Percentiles rank a stretch among this genome's conserved stretches.
phyloP scores from a whole-genome alignment of 768 basidiomycete species.

The Serpula lacrymans region DNA sequence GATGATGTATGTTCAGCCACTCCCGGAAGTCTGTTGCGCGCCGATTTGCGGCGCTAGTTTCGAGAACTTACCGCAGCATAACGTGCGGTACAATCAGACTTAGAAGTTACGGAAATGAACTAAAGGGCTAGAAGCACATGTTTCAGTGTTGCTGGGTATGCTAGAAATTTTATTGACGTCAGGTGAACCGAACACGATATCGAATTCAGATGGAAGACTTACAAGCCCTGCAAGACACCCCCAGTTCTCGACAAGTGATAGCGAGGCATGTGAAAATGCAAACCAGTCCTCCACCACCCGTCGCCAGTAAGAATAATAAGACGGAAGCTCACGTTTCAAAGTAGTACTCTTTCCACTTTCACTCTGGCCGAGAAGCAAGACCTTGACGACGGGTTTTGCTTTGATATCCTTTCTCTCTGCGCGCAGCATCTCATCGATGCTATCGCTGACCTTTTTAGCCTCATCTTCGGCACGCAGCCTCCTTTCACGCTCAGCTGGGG shows the following conservation, averaged over 20 bases:
- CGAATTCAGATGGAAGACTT: not conserved
- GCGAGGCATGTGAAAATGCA: not conserved
- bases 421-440: constrained; percentile 76
- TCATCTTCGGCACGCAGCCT: constrained; percentile 66
- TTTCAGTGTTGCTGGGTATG: too few species aligned
- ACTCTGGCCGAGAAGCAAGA: constrained; percentile 82
- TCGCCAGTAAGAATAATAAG: constrained; percentile 10
- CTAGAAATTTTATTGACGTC: too few species aligned
- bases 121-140: too few species aligned
- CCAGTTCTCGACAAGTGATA: too few species aligned
- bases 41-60: too few species aligned
- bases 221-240: too few species aligned
- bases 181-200: too few species aligned
- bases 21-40: too few species aligned
- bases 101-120: too few species aligned
- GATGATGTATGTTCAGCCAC: too few species aligned
- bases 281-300: not conserved
- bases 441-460: constrained; percentile 70
- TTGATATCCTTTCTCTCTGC: constrained; percentile 63
- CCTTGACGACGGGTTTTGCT: constrained; percentile 62
- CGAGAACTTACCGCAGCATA: too few species aligned
- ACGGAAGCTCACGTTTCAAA: constrained; percentile 69
- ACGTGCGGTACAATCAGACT: not conserved
- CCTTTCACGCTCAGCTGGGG: constrained; percentile 59
- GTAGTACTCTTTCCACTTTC: constrained; percentile 90